Percentiles rank a stretch among this genome's conserved stretches.
phyloP scores from a whole-genome alignment of 192 early-diverging fungal species.

The Backusella mclennaniae region DNA sequence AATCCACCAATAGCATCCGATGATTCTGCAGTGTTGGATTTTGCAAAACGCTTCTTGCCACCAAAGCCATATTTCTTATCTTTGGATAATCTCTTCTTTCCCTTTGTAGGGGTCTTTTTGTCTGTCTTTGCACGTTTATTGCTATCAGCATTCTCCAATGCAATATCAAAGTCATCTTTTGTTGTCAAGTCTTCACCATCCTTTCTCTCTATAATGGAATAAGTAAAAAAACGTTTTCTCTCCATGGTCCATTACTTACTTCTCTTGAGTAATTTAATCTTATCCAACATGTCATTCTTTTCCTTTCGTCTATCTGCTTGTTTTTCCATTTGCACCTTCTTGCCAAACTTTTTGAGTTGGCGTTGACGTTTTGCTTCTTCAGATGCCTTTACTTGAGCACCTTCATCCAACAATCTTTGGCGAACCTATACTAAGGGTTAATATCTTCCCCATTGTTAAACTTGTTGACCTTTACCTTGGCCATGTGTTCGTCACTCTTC shows the following conservation, averaged over 20 bases:
- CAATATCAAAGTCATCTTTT: slow-evolving; percentile 74
- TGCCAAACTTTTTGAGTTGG: slow-evolving; percentile 95
- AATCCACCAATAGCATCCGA: slow-evolving; percentile 65
- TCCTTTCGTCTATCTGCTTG: slow-evolving; percentile 81
- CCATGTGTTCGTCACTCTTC: slow-evolving; percentile 96
- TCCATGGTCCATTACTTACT: slow-evolving; percentile 43
- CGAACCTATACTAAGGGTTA: slow-evolving; percentile 50
- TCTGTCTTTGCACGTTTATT: slow-evolving; percentile 24
- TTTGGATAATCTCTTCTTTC: slow-evolving; percentile 60
- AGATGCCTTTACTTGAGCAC: slow-evolving; percentile 71
- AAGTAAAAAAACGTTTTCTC: too few relatives aligned
- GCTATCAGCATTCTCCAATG: slow-evolving; percentile 48
- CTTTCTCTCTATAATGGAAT: slow-evolving; percentile 44
- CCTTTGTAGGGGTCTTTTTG: slow-evolving; percentile 12
- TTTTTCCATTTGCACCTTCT: slow-evolving; percentile 95
- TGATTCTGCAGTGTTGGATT: slow-evolving; percentile 78
- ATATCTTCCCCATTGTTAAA: too few relatives aligned
- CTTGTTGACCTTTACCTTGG: slow-evolving; percentile 34
- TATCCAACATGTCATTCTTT: slow-evolving; percentile 88
- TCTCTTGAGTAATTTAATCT: slow-evolving; percentile 87
- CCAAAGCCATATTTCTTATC: slow-evolving; percentile 92
- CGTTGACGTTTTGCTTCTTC: slow-evolving; percentile 87
- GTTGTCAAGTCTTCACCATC: slow-evolving; percentile 42
- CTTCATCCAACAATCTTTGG: slow-evolving; percentile 83
- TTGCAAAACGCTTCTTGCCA: slow-evolving; percentile 77